These are phyloP conservation scores for Helminthosporium solani DNA, from an alignment of 2,329 filamentous ascomycete genomes.

Conservation along the genomic window DNA sequence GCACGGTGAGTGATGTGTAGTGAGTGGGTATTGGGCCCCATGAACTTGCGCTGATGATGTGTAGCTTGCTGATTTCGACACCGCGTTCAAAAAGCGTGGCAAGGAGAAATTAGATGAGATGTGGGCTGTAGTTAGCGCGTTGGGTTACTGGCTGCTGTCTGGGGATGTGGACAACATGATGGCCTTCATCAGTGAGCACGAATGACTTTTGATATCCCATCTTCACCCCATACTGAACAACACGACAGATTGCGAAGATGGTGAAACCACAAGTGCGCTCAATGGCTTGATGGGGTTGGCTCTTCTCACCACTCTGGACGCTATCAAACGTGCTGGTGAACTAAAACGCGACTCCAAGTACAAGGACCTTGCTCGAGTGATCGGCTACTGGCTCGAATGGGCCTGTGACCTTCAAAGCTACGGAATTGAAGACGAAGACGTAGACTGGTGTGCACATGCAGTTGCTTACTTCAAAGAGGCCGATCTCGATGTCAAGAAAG, in stretches of 20 bases:
- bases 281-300: slow-evolving; percentile 16
- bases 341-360: slow-evolving; percentile 19
- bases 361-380: slow-evolving; percentile 19
- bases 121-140: slow-evolving; percentile 18
- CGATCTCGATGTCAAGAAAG: slow-evolving; percentile 14
- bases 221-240: neutral
- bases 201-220: neutral
- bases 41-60: slow-evolving; percentile 8
- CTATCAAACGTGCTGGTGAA: slow-evolving; percentile 16
- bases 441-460: slow-evolving; percentile 14
- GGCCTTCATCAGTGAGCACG: slow-evolving; percentile 3
- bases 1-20: slow-evolving; percentile 6
- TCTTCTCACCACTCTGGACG: slow-evolving; percentile 15
- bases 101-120: slow-evolving; percentile 13
- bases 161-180: slow-evolving; percentile 3
- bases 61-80: slow-evolving; percentile 19
- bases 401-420: slow-evolving; percentile 14
- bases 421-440: slow-evolving; percentile 16
- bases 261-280: slow-evolving; percentile 6
- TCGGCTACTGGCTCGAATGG: slow-evolving; percentile 16
- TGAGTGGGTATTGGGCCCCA: slow-evolving; percentile 5
- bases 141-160: slow-evolving; percentile 12
- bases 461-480: slow-evolving; percentile 18
- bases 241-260: slow-evolving; percentile 15
- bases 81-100: slow-evolving; percentile 8